phyloP scores from a whole-genome alignment of 2,329 filamentous ascomycete species.

The Tolypocladium cylindrosporum region DNA sequence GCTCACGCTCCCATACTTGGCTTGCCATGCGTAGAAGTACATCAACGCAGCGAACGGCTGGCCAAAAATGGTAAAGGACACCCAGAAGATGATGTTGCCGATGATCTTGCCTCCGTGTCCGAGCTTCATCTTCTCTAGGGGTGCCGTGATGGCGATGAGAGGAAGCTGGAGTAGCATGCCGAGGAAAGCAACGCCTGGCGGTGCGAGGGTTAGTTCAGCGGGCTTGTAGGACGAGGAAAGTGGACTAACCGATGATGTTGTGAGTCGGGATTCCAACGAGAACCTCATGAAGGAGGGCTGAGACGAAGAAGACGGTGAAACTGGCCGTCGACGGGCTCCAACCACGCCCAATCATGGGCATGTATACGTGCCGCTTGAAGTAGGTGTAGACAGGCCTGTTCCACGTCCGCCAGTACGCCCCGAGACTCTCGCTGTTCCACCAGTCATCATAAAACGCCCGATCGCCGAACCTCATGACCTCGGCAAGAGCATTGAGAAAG shows the following conservation, averaged over 20 bases:
- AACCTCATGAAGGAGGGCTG: conserved; percentile 82
- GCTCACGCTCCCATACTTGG: conserved; percentile 84
- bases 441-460: conserved; percentile 93
- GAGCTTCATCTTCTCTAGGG: conserved; percentile 68
- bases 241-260: conserved; percentile 66
- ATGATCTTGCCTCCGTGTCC: conserved; percentile 62
- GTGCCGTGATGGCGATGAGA: conserved; percentile 70
- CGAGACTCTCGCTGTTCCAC: conserved; percentile 89
- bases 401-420: conserved; percentile 91
- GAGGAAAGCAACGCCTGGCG: conserved; percentile 74
- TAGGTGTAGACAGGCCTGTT: conserved; percentile 97
- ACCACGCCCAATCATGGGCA: conserved; percentile 75
- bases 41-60: conserved; percentile 86
- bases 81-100: conserved; percentile 93
- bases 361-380: conserved; percentile 90
- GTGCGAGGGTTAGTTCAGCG: conserved; percentile 5
- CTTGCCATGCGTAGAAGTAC: conserved; percentile 98
- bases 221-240: not conserved
- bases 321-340: conserved; percentile 64
- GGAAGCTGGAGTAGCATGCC: conserved; percentile 94
- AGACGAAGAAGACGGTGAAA: conserved; percentile 76
- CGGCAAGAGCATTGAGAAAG: conserved; percentile 80
- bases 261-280: conserved; percentile 92
- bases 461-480: conserved; percentile 83
- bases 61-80: conserved; percentile 89